phyloP scores from a whole-genome alignment of 2,329 filamentous ascomycete species.

The Triangularia verruculosa region DNA sequence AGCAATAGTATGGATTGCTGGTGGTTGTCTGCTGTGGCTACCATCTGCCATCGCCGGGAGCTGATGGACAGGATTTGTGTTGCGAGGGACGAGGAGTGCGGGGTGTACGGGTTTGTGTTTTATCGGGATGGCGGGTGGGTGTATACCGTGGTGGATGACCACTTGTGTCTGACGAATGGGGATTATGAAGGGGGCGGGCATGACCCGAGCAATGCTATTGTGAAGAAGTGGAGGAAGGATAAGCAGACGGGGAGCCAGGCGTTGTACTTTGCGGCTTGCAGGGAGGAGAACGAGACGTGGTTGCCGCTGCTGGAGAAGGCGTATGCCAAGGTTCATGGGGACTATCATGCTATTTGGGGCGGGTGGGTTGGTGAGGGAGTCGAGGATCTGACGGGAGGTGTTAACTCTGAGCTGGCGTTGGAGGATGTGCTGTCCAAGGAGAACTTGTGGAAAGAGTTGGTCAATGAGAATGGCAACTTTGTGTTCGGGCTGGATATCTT shows the following conservation, averaged over 20 bases:
- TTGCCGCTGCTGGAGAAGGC: slow-evolving; percentile 70
- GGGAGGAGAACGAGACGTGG: slow-evolving; percentile 69
- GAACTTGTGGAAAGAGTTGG: slow-evolving; percentile 77
- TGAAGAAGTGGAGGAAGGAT: slow-evolving; percentile 57
- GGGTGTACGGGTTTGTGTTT: slow-evolving; percentile 85
- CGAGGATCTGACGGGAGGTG: slow-evolving; percentile 62
- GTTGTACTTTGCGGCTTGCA: slow-evolving; percentile 68
- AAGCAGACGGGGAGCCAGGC: slow-evolving; percentile 69
- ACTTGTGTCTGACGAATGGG: slow-evolving; percentile 54
- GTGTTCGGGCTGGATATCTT: slow-evolving; percentile 66
- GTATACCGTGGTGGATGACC: slow-evolving; percentile 56
- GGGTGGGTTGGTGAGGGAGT: slow-evolving; percentile 52
- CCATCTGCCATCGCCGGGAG: slow-evolving; percentile 68
- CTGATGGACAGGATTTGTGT: slow-evolving; percentile 74
- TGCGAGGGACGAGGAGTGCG: slow-evolving; percentile 66
- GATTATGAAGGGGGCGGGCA: slow-evolving; percentile 55
- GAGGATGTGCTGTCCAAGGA: slow-evolving; percentile 75
- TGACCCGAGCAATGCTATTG: slow-evolving; percentile 32
- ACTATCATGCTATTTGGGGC: slow-evolving; percentile 69
- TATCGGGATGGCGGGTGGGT: slow-evolving; percentile 75
- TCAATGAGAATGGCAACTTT: slow-evolving; percentile 77
- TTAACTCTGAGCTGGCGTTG: slow-evolving; percentile 66
- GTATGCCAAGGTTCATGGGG: slow-evolving; percentile 71
- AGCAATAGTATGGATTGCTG: slow-evolving; percentile 73
- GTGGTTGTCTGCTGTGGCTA: slow-evolving; percentile 78